Evolutionary conservation across 306 rosid genomes (phyloP), one percentile per base, ranked within the genome.

Genomic region (Quillaja saponaria): DNA sequence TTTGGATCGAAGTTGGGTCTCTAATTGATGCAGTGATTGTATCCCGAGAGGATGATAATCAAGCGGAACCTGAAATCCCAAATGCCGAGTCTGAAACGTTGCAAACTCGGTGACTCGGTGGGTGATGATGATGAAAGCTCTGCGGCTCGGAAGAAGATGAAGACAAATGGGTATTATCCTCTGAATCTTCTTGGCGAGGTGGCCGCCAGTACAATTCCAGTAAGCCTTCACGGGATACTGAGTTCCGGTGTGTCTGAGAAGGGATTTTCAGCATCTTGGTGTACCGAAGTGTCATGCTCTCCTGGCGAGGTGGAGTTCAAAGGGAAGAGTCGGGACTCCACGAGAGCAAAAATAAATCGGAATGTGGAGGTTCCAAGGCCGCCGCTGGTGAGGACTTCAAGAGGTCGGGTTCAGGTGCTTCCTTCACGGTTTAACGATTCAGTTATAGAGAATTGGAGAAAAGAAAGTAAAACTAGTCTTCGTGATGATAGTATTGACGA

Each of bases 401-500:
- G 99, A 61, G 99, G 99, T 16, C 73, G 99, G 25, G 99, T 90
- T 64, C 99, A 90, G 91, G 99, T 90, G 42, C 95, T 94, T 4
- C 99, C 99, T 71, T 94, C 99, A 6, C 84, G 97, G 50, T 90
- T 94, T 63, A 94, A 94, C 6, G 99, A 94, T 61, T 90, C 99
- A 5, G 97, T 94, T 41, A 85, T 94, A 57, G 99, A 94, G 71
- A 83, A 94, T 80, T 94, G 99, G 99, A 87, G 71, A 83, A 90
- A 94, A 49, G 99, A 90, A 10, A 54, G 85, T 31, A 92, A 81
- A 80, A 74, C 64, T 31, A 74, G 68, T 64, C 28, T 71, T 62
- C 83, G 76, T 33, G 88, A 88, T 68, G 13, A 48, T 71, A 78
- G 73, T 34, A 44, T 59, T 21, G 86, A 86, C 20, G 94, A 81